phyloP scores from a whole-genome alignment of 139 green algal genomes.

The Zygnema cylindricum region DNA sequence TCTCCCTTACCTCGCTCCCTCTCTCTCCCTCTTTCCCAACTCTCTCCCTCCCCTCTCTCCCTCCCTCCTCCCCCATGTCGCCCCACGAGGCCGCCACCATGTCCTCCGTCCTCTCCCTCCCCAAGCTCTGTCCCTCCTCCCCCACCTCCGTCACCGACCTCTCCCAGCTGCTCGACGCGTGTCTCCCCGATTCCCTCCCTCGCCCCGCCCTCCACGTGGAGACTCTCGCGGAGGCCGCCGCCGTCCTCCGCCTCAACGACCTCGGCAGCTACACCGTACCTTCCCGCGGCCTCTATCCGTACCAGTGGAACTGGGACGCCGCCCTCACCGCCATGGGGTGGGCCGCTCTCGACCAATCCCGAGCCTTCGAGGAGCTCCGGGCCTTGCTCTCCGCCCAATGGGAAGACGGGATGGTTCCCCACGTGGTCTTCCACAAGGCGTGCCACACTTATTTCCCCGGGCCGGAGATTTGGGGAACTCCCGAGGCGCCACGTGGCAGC shows the following conservation, averaged over 20 bases:
- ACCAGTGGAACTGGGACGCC: constrained; percentile 57
- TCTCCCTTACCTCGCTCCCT: too few relatives aligned
- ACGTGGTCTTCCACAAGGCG: constrained; percentile 50
- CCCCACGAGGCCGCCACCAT: too few relatives aligned
- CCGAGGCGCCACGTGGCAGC: background rate
- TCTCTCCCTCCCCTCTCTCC: too few relatives aligned
- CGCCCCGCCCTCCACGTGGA: constrained; percentile 13
- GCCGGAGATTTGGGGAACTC: constrained; percentile 39
- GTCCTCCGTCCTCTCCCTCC: too few relatives aligned
- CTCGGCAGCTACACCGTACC: constrained; percentile 38
- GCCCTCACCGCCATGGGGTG: constrained; percentile 47
- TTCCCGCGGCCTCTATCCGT: constrained; percentile 43
- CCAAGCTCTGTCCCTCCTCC: background rate
- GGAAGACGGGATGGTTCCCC: constrained; percentile 50
- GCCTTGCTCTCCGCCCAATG: constrained; percentile 36
- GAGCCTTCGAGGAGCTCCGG: constrained; percentile 48
- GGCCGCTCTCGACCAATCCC: constrained; percentile 37
- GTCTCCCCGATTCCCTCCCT: background rate
- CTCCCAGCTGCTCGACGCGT: background rate
- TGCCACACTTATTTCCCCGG: constrained; percentile 50
- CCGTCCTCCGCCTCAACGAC: constrained; percentile 45
- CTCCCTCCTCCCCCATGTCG: too few relatives aligned
- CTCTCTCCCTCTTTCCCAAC: too few relatives aligned
- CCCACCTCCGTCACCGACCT: background rate
- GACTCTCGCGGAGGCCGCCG: background rate